phyloP scores from a whole-genome alignment of 805 yeast genomes.

The Kockiozyma suomiensis region DNA sequence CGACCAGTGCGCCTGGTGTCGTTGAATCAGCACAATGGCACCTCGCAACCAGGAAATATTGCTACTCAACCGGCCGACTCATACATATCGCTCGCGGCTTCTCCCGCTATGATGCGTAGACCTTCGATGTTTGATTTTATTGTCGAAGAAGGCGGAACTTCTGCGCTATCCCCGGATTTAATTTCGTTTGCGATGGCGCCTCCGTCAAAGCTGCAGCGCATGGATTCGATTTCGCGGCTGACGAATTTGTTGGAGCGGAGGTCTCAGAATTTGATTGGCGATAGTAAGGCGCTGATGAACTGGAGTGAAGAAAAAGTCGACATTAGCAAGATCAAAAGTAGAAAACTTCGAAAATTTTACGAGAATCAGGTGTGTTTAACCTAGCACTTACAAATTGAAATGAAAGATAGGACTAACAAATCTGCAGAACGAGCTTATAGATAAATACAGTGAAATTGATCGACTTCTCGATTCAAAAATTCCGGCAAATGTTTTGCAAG shows the following conservation, averaged over 20 bases:
- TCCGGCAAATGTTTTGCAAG: slow-evolving; percentile 62
- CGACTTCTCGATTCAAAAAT: slow-evolving; percentile 69
- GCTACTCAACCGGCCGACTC: background rate
- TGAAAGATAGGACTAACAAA: background rate
- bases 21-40: background rate
- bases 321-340: slow-evolving; percentile 34
- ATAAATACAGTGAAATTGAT: slow-evolving; percentile 62
- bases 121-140: slow-evolving; percentile 30
- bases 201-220: slow-evolving; percentile 28
- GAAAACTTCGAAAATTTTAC: slow-evolving; percentile 52
- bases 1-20: slow-evolving; percentile 6
- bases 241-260: slow-evolving; percentile 49
- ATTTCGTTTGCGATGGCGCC: slow-evolving; percentile 33
- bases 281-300: slow-evolving; percentile 43
- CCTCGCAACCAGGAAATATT: background rate
- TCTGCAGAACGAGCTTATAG: slow-evolving; percentile 61
- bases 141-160: slow-evolving; percentile 23
- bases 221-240: slow-evolving; percentile 34
- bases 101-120: slow-evolving; percentile 30
- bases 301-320: slow-evolving; percentile 46
- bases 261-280: slow-evolving; percentile 53
- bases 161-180: slow-evolving; percentile 28
- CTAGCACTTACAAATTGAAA: slow-evolving; percentile 34
- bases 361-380: slow-evolving; percentile 50
- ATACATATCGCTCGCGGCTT: slow-evolving; percentile 29